A percentile compares a stretch with the other conserved stretches of the same genome.
These are phyloP conservation scores for Blumeria hordei DNA, from an alignment of 2,329 filamentous ascomycete species.

Conservation along the genomic window DNA sequence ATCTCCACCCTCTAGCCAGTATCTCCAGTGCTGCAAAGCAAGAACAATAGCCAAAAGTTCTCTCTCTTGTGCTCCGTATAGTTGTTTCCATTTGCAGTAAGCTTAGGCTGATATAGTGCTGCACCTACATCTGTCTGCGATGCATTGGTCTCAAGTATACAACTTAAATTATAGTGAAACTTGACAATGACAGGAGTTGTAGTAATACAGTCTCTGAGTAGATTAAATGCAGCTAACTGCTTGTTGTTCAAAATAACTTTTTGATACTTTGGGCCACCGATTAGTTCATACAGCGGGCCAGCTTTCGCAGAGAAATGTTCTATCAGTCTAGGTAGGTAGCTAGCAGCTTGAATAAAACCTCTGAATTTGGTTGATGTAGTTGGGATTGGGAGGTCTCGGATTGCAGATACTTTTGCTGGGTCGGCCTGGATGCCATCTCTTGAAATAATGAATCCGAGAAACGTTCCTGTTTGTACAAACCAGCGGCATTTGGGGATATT, in stretches of 20 bases:
- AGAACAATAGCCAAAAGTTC: constrained; percentile 1
- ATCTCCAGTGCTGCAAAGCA: not conserved
- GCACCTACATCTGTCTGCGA: not conserved
- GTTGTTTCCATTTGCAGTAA: constrained; percentile 1
- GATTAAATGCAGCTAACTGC: not conserved
- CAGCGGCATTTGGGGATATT: not conserved
- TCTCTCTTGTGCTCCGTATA: not conserved
- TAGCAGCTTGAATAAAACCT: not conserved
- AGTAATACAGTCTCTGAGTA: not conserved
- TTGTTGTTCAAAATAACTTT: not conserved
- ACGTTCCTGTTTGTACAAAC: not conserved
- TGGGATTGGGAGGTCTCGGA: not conserved
- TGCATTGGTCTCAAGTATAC: not conserved
- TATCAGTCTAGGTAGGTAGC: not conserved
- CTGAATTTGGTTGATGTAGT: not conserved
- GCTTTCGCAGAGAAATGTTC: not conserved
- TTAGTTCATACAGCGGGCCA: not conserved
- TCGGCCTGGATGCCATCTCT: not conserved
- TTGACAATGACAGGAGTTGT: not conserved
- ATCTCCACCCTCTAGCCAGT: constrained; percentile 1
- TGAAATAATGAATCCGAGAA: not conserved
- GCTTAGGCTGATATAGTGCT: not conserved
- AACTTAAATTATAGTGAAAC: not conserved
- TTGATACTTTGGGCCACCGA: not conserved
- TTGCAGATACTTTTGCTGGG: not conserved